A percentile compares a stretch with the other conserved stretches of the same genome.
Evolutionary conservation across 2,329 filamentous ascomycete genomes (phyloP).

Genomic region (Alternaria dauci): DNA sequence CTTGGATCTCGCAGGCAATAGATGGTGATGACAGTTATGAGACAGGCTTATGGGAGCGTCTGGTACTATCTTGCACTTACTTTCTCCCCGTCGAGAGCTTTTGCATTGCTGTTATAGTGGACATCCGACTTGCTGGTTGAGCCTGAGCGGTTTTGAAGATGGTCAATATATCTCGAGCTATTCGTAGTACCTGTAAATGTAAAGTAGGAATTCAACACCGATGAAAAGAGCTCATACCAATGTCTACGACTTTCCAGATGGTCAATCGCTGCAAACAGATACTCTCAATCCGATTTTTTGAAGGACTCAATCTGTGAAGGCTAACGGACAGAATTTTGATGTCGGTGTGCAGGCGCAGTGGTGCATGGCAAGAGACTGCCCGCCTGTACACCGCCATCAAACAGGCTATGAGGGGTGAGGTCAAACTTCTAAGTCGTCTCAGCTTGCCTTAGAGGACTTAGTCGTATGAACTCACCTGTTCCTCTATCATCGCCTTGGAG

Average conservation of each 20-base stretch:
- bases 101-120: not conserved
- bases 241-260: not conserved
- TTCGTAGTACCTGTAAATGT: not conserved
- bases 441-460: not conserved
- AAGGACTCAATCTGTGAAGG: not conserved
- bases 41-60: not conserved
- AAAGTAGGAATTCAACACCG: not conserved
- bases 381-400: not conserved
- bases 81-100: not conserved
- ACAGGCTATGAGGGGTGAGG: not conserved
- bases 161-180: not conserved
- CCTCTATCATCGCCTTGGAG: not conserved
- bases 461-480: not conserved
- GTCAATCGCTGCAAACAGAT: not conserved
- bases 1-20: not conserved
- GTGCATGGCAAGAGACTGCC: not conserved
- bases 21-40: not conserved
- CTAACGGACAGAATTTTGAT: not conserved
- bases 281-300: not conserved
- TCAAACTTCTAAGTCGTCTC: not conserved
- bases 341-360: not conserved
- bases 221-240: not conserved
- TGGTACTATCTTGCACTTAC: not conserved
- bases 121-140: not conserved
- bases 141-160: not conserved